Conservation (phyloP, 331 rosid species). For the Prunus yedoensis region DNA sequence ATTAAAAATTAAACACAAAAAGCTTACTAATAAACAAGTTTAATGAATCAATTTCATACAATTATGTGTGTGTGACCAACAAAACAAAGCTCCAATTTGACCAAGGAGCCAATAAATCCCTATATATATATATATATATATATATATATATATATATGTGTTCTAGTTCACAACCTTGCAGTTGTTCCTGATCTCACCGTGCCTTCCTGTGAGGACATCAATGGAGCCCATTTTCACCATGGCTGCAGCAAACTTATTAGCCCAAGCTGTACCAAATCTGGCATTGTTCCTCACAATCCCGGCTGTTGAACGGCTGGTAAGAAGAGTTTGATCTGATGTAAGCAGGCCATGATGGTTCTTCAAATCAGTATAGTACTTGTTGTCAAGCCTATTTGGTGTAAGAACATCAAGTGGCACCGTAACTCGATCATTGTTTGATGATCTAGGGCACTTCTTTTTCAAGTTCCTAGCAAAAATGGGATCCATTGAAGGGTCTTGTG, state of each 20-base stretch:
- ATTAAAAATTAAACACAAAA: no score
- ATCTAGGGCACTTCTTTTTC: slow-evolving; percentile 33
- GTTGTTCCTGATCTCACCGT: slow-evolving; percentile 41
- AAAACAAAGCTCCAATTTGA: no score
- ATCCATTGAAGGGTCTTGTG: slow-evolving; percentile 41
- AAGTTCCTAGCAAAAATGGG: slow-evolving; percentile 27
- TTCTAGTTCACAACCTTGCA: slow-evolving; percentile 22
- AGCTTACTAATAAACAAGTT: no score
- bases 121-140: background rate
- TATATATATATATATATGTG: no score
- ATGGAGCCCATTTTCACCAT: slow-evolving; percentile 47
- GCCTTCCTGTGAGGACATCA: slow-evolving; percentile 33
- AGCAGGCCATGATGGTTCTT: slow-evolving; percentile 27
- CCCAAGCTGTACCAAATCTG: slow-evolving; percentile 20
- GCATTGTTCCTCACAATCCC: slow-evolving; percentile 31
- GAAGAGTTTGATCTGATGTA: slow-evolving; percentile 32
- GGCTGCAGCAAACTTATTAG: slow-evolving; percentile 32
- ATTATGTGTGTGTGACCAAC: no score
- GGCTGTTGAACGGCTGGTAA: slow-evolving; percentile 17
- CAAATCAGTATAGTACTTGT: slow-evolving; percentile 20
- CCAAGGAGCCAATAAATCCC: no score
- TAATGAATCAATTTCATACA: no score
- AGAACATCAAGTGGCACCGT: slow-evolving; percentile 30
- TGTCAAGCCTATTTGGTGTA: slow-evolving; percentile 33
- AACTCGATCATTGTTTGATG: background rate